These are phyloP conservation scores for Tolypocladium cylindrosporum DNA, from an alignment of 2,329 filamentous ascomycete genomes.

Conservation along the genomic window DNA sequence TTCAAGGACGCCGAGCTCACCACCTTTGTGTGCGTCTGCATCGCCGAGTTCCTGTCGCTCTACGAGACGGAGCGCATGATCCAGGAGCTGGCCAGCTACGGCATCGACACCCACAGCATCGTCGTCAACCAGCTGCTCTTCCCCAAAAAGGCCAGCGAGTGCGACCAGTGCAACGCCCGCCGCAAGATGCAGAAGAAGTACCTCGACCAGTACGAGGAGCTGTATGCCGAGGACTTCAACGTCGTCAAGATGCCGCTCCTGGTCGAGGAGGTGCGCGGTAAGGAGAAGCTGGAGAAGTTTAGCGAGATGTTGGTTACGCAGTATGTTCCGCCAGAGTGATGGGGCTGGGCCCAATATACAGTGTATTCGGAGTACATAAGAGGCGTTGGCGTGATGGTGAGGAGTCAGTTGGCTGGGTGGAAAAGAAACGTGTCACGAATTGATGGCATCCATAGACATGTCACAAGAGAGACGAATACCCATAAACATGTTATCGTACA, in stretches of 20 bases:
- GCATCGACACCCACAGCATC: conserved; percentile 94
- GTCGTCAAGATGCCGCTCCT: conserved; percentile 96
- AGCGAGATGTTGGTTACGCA: conserved; percentile 75
- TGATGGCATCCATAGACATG: neutral
- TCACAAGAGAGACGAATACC: conserved; percentile 1
- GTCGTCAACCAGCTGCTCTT: conserved; percentile 98
- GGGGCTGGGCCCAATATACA: neutral
- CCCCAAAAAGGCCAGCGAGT: conserved; percentile 72
- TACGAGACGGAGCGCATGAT: conserved; percentile 99
- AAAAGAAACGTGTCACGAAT: neutral
- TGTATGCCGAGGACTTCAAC: conserved; percentile 94
- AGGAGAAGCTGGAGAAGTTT: conserved; percentile 86
- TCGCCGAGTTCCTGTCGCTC: conserved; percentile 89
- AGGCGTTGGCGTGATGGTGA: neutral
- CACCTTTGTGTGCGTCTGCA: conserved; percentile 97
- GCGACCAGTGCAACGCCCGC: conserved; percentile 90
- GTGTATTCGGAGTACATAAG: neutral
- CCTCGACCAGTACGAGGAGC: conserved; percentile 93
- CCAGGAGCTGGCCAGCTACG: conserved; percentile 85
- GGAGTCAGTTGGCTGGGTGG: neutral
- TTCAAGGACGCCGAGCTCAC: conserved; percentile 96
- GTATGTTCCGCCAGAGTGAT: conserved; percentile 54
- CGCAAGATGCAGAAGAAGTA: conserved; percentile 99
- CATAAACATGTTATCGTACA: neutral
- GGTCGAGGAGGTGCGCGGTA: conserved; percentile 90